phyloP scores from a whole-genome alignment of 2,329 filamentous ascomycete genomes.

The Emmonsia crescens region DNA sequence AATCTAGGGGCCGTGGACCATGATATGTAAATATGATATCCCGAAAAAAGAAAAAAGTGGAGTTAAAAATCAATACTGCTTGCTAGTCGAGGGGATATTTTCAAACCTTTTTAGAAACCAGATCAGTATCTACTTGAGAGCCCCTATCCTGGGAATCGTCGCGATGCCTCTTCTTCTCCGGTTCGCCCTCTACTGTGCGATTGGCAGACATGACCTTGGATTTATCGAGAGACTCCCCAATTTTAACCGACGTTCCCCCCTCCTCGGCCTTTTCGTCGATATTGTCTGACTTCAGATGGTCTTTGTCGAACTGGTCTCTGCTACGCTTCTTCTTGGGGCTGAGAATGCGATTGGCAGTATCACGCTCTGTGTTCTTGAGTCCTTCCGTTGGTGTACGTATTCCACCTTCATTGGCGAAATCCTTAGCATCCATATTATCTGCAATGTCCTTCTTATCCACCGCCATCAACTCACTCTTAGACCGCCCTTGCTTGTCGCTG shows the following conservation, averaged over 20 bases:
- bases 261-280: slow-evolving; percentile 11
- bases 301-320: slow-evolving; percentile 32
- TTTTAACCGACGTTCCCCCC: not conserved
- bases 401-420: slow-evolving; percentile 3
- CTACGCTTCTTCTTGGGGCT: slow-evolving; percentile 36
- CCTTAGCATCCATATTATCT: not conserved
- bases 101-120: slow-evolving; percentile 17
- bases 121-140: slow-evolving; percentile 12
- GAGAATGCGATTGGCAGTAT: slow-evolving; percentile 15
- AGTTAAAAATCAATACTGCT: not conserved
- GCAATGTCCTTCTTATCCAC: not conserved
- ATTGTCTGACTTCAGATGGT: slow-evolving; percentile 17
- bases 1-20: slow-evolving; percentile 14
- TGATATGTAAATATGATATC: not conserved
- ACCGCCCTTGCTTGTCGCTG: not conserved
- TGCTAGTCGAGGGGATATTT: not conserved
- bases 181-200: slow-evolving; percentile 21
- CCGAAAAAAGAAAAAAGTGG: not conserved
- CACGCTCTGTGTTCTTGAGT: slow-evolving; percentile 12
- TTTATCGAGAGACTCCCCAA: slow-evolving; percentile 4
- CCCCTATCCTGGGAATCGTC: slow-evolving; percentile 31
- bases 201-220: slow-evolving; percentile 1
- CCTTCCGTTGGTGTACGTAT: slow-evolving; percentile 9
- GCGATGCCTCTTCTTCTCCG: slow-evolving; percentile 35
- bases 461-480: not conserved